These are phyloP conservation scores for Kazachstania taianensis DNA, from an alignment of 805 yeast species.

Conservation along the genomic window DNA sequence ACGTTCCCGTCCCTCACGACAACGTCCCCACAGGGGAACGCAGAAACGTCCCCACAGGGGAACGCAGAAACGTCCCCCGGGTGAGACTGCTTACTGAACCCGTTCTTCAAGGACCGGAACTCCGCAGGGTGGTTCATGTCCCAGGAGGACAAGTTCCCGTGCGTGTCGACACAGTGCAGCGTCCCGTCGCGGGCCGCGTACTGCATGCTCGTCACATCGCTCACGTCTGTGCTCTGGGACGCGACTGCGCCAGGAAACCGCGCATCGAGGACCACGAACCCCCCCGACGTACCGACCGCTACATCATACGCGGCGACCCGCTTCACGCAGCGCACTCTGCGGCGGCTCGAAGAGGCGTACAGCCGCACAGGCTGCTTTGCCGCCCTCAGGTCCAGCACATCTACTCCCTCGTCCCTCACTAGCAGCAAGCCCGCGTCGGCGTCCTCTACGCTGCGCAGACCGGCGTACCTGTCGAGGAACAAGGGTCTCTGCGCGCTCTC, in stretches of 20 bases:
- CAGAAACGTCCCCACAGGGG: slow-evolving; percentile 7
- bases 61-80: background rate
- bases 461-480: slow-evolving; percentile 17
- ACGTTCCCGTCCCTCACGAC: slow-evolving; percentile 9
- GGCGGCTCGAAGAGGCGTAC: background rate
- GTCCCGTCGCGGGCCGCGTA: background rate
- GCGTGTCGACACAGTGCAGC: slow-evolving; percentile 4
- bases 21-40: slow-evolving; percentile 20
- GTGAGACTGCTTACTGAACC: background rate
- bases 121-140: slow-evolving; percentile 11
- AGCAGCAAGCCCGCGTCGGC: slow-evolving; percentile 13
- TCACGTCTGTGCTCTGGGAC: background rate
- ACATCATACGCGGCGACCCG: background rate
- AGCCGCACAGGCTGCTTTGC: background rate
- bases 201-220: background rate
- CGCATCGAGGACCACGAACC: background rate
- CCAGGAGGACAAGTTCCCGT: slow-evolving; percentile 14
- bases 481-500: slow-evolving; percentile 33
- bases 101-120: slow-evolving; percentile 2
- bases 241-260: background rate
- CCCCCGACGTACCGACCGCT: slow-evolving; percentile 1
- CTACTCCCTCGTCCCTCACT: background rate
- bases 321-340: background rate
- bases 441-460: slow-evolving; percentile 16
- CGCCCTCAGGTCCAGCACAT: slow-evolving; percentile 2